Evolutionary conservation across 768 basidiomycete genomes (phyloP), one percentile per base, ranked within the genome.

Genomic region (Phaeolepiota aurea): DNA sequence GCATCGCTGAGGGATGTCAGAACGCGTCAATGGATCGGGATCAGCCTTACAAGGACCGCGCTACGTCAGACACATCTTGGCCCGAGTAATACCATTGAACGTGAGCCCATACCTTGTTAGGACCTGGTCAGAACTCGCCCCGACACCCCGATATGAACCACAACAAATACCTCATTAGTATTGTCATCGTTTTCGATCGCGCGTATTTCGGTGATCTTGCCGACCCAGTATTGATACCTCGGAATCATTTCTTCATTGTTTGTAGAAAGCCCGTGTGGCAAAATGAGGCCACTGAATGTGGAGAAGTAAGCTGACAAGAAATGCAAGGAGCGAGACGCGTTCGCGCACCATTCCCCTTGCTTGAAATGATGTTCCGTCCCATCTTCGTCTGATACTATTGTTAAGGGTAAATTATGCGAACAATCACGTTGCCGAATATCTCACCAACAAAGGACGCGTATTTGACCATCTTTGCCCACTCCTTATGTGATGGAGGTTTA

Each of bases 31-130:
- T 16, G 13, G 35, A 12, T 16, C 16, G 20, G 3, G 25, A 13
- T 2, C 10, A n/a, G 3, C 61, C 73, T 42, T 41, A 77, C 76
- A 78, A 76, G 1, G 71, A 68, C 20, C 70, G 69, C 20, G 73
- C 50, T 0, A 66, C 56, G 1, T 46, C 47, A 0, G 59, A 57
- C 0, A 74, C 68, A 23, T 82, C 79, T n/a, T 56, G 37, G 0
- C 66, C 62, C 1, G 69, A 63, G 54, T 74, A 82, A 36, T 59
- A 78, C 79, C 79, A 82, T 36, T 72, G 65, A 0, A 81, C 65
- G 7, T 46, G 53, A 0, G 59, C 64, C 74, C 74, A 79, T 0
- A 79, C 77, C 70, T 80, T 25, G 1, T 25, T 15, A 13, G n/a
- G n/a, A n/a, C n/a, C n/a, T n/a, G n/a, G n/a, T n/a, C n/a, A n/a